A percentile compares a stretch with the other conserved stretches of the same genome.
Evolutionary conservation across 2,329 filamentous ascomycete species (phyloP).

Genomic region (Meredithiella fracta): DNA sequence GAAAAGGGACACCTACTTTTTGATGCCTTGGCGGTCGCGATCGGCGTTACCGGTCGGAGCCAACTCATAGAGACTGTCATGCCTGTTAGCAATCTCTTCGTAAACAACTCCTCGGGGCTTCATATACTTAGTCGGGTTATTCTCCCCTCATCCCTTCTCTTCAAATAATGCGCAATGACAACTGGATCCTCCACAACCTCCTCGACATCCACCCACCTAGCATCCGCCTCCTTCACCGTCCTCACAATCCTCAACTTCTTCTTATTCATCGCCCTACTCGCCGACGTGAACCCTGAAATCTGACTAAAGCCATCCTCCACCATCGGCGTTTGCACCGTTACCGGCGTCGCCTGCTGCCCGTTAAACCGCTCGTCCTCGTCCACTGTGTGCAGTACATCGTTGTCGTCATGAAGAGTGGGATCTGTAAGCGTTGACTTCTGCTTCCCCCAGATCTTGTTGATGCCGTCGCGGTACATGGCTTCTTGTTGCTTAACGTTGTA

Average conservation of each 20-base stretch:
- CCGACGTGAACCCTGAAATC: constrained; percentile 50
- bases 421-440: constrained; percentile 69
- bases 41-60: constrained; percentile 34
- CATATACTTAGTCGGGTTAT: constrained; percentile 57
- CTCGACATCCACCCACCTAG: constrained; percentile 43
- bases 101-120: constrained; percentile 19
- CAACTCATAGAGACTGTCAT: constrained; percentile 32
- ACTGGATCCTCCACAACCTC: constrained; percentile 62
- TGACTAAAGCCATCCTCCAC: constrained; percentile 68
- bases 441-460: constrained; percentile 80
- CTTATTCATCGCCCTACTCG: constrained; percentile 44
- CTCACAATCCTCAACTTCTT: constrained; percentile 61
- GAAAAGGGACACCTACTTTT: constrained; percentile 19
- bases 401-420: constrained; percentile 47
- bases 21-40: constrained; percentile 33
- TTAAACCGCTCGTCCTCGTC: constrained; percentile 56
- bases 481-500: constrained; percentile 97
- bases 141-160: constrained; percentile 55
- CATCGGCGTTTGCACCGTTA: constrained; percentile 39
- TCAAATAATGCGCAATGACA: constrained; percentile 79
- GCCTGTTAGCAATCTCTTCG: constrained; percentile 17
- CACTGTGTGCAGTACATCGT: constrained; percentile 39
- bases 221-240: constrained; percentile 29
- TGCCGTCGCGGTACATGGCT: constrained; percentile 77
- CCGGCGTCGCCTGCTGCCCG: constrained; percentile 31